Evolutionary conservation across 495 filamentous ascomycete species (phyloP), one percentile per base, ranked within the genome.

Genomic region (Podospora conica): DNA sequence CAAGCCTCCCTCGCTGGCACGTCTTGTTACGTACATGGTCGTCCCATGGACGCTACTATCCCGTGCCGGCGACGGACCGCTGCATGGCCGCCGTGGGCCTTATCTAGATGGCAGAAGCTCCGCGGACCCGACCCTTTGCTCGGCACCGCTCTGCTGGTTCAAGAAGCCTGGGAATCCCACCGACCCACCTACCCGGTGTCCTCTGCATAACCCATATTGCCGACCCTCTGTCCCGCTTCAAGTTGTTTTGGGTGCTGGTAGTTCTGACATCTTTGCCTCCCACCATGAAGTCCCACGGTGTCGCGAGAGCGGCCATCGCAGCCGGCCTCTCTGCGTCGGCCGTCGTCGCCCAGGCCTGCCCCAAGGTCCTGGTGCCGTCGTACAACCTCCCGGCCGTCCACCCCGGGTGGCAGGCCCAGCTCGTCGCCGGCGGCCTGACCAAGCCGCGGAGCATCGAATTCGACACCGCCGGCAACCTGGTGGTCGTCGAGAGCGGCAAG

Each of bases 381-480:
- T 87, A 86, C 24, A 75, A 80, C 0, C 72, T 85, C 7, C 87
- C 87, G 0, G 75, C 80, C 0, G 76, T 88, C 12, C 82, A 84
- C 10, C 61, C 73, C 24, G 87, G 86, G 28, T 90, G 85, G 75
- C 70, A 74, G 18, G 80, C 78, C 1, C 80, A 83, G 61, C 75
- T 89, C 0, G 75, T 89, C 10, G 84, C 81, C 11, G 81, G 77
- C 4, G 80, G 79, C 7, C 70, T 90, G 61, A 77, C 67, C 12
- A 76, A 73, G 29, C 87, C 88, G 3, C 78, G 88, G n/a, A 81
- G 81, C 12, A 81, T 90, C 40, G 67, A 80, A 15, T 87, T 90
- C 68, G 87, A 90, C 70, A 71, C 58, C 9, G 66, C 71, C 7
- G 87, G 88, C 1, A 79, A 81, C 21, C 71, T 90, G 56, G 75